Evolutionary conservation across 306 rosid species (phyloP), one percentile per base, ranked within the genome.

Genomic region (Lagenaria siceraria): DNA sequence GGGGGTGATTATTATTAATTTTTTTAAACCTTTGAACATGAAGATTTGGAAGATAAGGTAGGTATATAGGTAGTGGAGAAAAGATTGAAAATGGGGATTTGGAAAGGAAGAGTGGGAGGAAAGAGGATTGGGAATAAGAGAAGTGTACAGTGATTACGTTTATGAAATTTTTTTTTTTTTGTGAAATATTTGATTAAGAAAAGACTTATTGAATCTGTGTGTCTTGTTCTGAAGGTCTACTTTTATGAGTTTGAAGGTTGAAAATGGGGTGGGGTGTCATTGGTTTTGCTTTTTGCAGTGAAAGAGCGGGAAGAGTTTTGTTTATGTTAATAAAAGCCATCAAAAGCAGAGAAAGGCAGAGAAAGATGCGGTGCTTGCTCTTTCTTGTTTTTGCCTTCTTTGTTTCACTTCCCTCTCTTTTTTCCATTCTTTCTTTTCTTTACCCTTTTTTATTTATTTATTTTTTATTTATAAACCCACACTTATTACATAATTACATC

Each of bases 381-480:
- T 71, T 27, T 71, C 76, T 71, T 69, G 75, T 69, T 69, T 48
- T 22, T 69, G 75, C 75, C 75, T 46, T 70, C 56, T 70, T 70
- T 70, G 75, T 55, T 72, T n/a, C 21, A 72, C 59, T 72, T 25
- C 25, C 17, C 76, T 49, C 24, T 49, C 59, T 48, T 70, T 70
- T 70, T 46, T 38, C n/a, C 31, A 29, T 29, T 29, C 31, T 29
- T 29, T 29, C 31, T 29, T 29, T 29, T 29, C 31, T 29, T 29
- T n/a, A n/a, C n/a, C n/a, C n/a, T n/a, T n/a, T n/a, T n/a, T n/a
- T n/a, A n/a, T n/a, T 64, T 35, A 1, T 7, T 2, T 40, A 10
- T 6, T 5, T 42, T 21, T 3, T 46, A 40, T 24, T 46, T 27
- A 43, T 69, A 10, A 66, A 0, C 74, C 74, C 1, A 60, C 35